Conservation (phyloP, 495 filamentous ascomycete species). For the Penicillium taxi region DNA sequence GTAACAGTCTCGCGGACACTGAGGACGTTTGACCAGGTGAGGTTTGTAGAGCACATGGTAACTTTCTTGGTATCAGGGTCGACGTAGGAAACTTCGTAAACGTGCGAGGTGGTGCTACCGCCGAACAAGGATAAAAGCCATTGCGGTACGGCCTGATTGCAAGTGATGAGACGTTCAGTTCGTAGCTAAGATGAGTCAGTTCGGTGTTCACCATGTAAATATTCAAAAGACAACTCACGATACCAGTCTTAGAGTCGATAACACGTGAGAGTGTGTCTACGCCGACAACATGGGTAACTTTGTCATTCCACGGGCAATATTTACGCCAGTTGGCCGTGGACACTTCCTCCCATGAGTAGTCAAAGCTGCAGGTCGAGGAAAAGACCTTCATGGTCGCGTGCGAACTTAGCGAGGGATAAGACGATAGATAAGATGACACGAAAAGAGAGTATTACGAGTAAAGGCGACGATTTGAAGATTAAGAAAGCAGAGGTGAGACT, state of each 20-base stretch:
- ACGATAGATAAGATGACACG: too few relatives aligned
- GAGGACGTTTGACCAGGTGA: constrained; percentile 82
- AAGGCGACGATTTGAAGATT: too few relatives aligned
- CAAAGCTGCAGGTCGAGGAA: constrained; percentile 74
- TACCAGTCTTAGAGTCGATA: constrained; percentile 76
- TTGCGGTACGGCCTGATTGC: constrained; percentile 78
- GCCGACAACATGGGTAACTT: constrained; percentile 84
- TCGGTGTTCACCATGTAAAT: neutral
- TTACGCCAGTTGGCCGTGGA: constrained; percentile 99
- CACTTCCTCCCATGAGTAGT: constrained; percentile 97
- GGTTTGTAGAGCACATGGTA: constrained; percentile 87
- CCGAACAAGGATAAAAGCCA: constrained; percentile 76
- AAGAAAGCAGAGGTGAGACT: too few relatives aligned
- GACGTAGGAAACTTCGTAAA: constrained; percentile 93
- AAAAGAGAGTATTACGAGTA: too few relatives aligned
- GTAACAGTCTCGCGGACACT: constrained; percentile 83
- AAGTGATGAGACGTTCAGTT: constrained; percentile 94
- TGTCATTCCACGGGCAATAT: constrained; percentile 97
- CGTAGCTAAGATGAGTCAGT: constrained; percentile 55
- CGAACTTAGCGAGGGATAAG: constrained; percentile 2
- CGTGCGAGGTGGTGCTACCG: constrained; percentile 65
- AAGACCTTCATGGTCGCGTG: constrained; percentile 78
- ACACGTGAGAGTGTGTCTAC: constrained; percentile 82
- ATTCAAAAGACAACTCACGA: constrained; percentile 48
- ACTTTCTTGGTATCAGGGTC: constrained; percentile 73